Conservation (phyloP, 2,329 filamentous ascomycete species). For the Cordyceps javanica region DNA sequence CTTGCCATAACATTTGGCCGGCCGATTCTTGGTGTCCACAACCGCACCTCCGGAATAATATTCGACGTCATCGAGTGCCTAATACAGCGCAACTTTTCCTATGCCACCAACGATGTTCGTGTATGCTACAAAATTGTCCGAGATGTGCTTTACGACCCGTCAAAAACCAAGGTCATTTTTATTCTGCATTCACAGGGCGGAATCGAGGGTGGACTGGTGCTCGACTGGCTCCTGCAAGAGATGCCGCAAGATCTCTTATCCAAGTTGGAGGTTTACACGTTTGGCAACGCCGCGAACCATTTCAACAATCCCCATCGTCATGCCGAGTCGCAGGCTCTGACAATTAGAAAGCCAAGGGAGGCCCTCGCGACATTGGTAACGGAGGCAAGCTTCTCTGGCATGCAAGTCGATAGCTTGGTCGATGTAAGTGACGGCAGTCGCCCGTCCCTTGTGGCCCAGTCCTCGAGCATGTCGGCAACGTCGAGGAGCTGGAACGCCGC, state of each 20-base stretch:
- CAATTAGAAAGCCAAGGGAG: conserved; percentile 27
- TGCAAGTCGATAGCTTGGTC: conserved; percentile 17
- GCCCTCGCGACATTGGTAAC: conserved; percentile 29
- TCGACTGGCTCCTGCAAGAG: conserved; percentile 73
- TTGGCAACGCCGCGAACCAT: conserved; percentile 72
- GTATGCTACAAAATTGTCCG: conserved; percentile 58
- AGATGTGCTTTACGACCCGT: conserved; percentile 53
- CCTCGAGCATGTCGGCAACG: conserved; percentile 25
- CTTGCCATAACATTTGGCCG: conserved; percentile 67
- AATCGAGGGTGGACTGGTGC: conserved; percentile 64
- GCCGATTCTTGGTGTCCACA: conserved; percentile 67
- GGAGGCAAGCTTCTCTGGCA: conserved; percentile 28
- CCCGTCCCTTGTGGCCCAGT: conserved; percentile 17
- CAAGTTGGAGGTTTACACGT: conserved; percentile 72
- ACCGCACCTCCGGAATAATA: conserved; percentile 65
- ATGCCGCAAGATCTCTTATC: conserved; percentile 57
- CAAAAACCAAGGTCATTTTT: conserved; percentile 63
- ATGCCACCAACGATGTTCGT: conserved; percentile 62
- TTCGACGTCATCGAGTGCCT: conserved; percentile 75
- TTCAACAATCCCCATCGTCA: conserved; percentile 69
- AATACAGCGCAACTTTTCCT: conserved; percentile 67
- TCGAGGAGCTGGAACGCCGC: conserved; percentile 32
- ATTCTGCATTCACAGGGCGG: conserved; percentile 73
- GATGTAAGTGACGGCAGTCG: conserved; percentile 17
- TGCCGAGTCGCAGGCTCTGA: conserved; percentile 35